Evolutionary conservation across 768 basidiomycete species (phyloP).

Genomic region (Daedaleopsis nitida): DNA sequence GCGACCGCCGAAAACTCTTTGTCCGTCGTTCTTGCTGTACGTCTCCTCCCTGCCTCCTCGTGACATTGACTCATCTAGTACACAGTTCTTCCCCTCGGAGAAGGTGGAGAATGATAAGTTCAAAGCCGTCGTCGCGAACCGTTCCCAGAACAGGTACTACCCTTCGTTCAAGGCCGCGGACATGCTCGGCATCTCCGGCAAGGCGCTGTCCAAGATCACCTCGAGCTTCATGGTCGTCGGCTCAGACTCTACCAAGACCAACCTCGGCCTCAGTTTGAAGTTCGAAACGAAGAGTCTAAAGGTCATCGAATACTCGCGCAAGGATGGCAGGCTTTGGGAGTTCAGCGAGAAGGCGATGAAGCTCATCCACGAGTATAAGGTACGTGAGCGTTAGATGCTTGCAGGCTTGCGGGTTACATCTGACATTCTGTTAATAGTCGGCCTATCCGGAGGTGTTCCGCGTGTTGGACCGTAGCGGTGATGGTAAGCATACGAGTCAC

Average conservation of each 20-base stretch:
- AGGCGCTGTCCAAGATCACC: conserved; percentile 87
- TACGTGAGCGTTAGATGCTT: conserved; percentile 25
- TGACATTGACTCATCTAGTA: neutral
- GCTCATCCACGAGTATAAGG: conserved; percentile 85
- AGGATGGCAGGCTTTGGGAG: conserved; percentile 87
- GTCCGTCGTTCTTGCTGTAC: conserved; percentile 86
- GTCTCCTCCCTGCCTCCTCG: conserved; percentile 14
- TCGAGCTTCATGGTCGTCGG: conserved; percentile 91
- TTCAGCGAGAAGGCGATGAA: conserved; percentile 86
- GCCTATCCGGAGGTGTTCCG: conserved; percentile 85
- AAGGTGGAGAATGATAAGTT: conserved; percentile 78
- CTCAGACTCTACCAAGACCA: conserved; percentile 76
- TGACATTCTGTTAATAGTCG: conserved; percentile 39
- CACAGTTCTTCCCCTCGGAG: conserved; percentile 86
- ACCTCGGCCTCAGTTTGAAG: conserved; percentile 92
- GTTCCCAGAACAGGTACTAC: conserved; percentile 60
- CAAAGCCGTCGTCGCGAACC: conserved; percentile 59
- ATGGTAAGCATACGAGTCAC: conserved; percentile 52
- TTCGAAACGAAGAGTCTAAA: conserved; percentile 94
- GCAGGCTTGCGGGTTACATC: neutral
- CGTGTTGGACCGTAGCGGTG: conserved; percentile 67
- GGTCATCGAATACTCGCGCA: conserved; percentile 89
- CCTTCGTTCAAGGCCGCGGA: conserved; percentile 81
- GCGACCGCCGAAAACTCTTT: conserved; percentile 68
- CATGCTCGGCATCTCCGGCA: conserved; percentile 69